Percentiles rank a stretch among this genome's conserved stretches.
Evolutionary conservation across 1,139 yeast species (phyloP).

Genomic region (Lodderomyces oxycetoniae): DNA sequence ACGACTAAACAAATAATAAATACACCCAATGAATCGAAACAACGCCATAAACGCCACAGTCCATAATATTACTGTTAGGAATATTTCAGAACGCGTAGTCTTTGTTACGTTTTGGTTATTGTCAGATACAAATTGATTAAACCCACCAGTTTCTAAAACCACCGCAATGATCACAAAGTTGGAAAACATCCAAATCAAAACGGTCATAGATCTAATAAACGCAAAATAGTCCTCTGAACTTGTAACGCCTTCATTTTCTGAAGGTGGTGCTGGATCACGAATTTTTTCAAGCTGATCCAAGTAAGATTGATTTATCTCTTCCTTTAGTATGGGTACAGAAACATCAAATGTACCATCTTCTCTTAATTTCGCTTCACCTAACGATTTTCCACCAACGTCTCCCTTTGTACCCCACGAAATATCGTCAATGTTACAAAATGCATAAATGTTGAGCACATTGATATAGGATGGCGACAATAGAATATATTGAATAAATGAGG

Average conservation of each 20-base stretch:
- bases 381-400: constrained; percentile 40
- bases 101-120: constrained; percentile 12
- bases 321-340: constrained; percentile 61
- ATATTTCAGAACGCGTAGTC: constrained; percentile 36
- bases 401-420: constrained; percentile 52
- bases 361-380: constrained; percentile 57
- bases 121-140: constrained; percentile 29
- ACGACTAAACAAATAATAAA: constrained; percentile 49
- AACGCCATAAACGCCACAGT: constrained; percentile 76
- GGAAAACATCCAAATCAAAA: constrained; percentile 72
- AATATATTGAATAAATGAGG: constrained; percentile 43
- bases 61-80: constrained; percentile 74
- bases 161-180: constrained; percentile 69
- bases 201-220: constrained; percentile 73
- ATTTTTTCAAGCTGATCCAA: constrained; percentile 62
- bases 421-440: constrained; percentile 49
- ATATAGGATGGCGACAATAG: constrained; percentile 45
- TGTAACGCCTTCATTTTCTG: constrained; percentile 33
- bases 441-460: constrained; percentile 46
- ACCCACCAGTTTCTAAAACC: constrained; percentile 67
- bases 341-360: constrained; percentile 65
- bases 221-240: constrained; percentile 70
- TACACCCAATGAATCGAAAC: constrained; percentile 67
- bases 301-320: constrained; percentile 58
- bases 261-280: constrained; percentile 32